These are phyloP conservation scores for Agarophyton chilense DNA, from an alignment of 23 red algal genomes.

Conservation along the genomic window DNA sequence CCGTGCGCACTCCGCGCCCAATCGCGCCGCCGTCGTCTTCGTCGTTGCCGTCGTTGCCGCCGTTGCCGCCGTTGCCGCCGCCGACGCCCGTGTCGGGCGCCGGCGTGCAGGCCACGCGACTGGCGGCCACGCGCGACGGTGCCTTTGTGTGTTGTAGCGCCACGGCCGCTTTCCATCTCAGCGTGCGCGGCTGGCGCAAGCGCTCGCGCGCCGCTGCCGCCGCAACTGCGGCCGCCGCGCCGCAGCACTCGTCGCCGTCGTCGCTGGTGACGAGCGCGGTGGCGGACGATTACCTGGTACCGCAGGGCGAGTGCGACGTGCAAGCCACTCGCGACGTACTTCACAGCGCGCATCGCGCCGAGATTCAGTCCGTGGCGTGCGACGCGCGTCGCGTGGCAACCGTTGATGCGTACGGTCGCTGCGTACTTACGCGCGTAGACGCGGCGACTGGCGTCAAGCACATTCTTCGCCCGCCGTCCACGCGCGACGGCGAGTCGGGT, in stretches of 20 bases:
- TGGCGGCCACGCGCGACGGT: conserved; percentile 18
- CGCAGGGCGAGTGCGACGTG: not conserved
- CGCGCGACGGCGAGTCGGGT: conserved; percentile 28
- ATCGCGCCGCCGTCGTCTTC: no score
- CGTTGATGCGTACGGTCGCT: conserved; percentile 57
- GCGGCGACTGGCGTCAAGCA: not conserved
- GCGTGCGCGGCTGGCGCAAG: not conserved
- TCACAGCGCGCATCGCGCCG: conserved; percentile 43
- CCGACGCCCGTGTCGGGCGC: conserved; percentile 30
- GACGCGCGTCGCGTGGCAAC: conserved; percentile 38
- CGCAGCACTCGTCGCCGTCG: no score
- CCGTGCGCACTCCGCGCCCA: no score
- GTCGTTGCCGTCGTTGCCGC: no score
- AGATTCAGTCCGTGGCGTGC: conserved; percentile 53
- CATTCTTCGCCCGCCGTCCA: not conserved
- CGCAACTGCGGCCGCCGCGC: not conserved
- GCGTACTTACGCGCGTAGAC: conserved; percentile 34
- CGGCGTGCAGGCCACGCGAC: conserved; percentile 8
- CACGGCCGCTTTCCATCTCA: not conserved
- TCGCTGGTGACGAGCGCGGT: conserved; percentile 6
- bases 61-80: not conserved
- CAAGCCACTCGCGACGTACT: not conserved
- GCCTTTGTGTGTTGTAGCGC: not conserved
- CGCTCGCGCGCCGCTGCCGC: not conserved
- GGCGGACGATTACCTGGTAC: conserved; percentile 66